Conservation (phyloP, 2,329 filamentous ascomycete genomes). For the Aspergillus transmontanensis region DNA sequence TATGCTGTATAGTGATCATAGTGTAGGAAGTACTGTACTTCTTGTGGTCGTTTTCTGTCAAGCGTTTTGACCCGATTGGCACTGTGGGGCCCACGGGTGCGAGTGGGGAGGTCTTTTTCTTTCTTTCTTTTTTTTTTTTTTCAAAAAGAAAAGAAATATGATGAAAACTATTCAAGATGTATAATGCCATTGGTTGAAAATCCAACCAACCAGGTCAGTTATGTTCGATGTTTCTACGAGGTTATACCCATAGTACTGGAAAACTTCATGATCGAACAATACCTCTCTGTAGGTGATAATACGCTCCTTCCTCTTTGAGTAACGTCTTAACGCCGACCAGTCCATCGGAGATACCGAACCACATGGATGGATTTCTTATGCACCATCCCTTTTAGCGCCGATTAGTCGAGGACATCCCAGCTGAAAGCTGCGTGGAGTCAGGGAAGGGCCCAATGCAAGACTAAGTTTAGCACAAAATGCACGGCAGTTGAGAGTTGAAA, state of each 20-base stretch:
- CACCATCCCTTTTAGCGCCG: neutral
- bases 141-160: too few species aligned
- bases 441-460: slow-evolving; percentile 1
- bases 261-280: too few species aligned
- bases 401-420: slow-evolving; percentile 15
- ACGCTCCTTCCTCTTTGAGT: neutral
- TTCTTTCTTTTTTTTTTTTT: too few species aligned
- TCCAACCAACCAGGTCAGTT: neutral
- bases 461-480: slow-evolving; percentile 7
- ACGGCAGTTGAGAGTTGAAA: slow-evolving; percentile 11
- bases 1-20: too few species aligned
- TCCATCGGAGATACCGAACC: slow-evolving; percentile 15
- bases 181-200: neutral
- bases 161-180: neutral
- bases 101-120: neutral
- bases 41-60: neutral
- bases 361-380: neutral
- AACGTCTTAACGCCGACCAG: neutral
- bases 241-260: too few species aligned
- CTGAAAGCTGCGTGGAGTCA: slow-evolving; percentile 14
- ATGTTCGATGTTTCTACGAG: neutral
- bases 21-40: too few species aligned
- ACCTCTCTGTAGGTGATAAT: too few species aligned
- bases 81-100: slow-evolving; percentile 5
- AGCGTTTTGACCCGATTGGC: neutral